phyloP scores from a whole-genome alignment of 257 asterid genomes.

The Lantana camara region DNA sequence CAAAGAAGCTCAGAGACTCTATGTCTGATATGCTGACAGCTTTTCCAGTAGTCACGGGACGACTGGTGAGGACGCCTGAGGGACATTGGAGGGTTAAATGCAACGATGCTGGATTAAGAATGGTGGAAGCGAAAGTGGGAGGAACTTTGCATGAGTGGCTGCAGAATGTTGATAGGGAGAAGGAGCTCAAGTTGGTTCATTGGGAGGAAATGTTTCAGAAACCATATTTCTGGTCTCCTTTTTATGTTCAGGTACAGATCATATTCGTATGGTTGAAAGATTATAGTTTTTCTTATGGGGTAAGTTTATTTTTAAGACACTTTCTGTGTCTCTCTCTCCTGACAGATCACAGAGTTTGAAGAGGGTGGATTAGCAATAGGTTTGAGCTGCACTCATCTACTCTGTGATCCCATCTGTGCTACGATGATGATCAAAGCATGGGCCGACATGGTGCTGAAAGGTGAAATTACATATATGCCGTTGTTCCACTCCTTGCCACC shows the following conservation, averaged over 20 bases:
- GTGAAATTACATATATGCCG: constrained; percentile 43
- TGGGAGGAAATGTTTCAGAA: constrained; percentile 67
- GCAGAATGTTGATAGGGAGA: constrained; percentile 54
- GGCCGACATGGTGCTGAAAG: constrained; percentile 51
- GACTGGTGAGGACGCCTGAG: constrained; percentile 39
- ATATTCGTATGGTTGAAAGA: background rate
- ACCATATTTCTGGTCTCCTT: constrained; percentile 63
- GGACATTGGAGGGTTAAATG: constrained; percentile 61
- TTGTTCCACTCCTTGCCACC: constrained; percentile 46
- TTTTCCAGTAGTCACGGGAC: constrained; percentile 49
- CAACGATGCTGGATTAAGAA: constrained; percentile 64
- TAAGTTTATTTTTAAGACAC: too few species aligned
- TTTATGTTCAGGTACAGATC: constrained; percentile 54
- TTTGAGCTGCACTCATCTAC: constrained; percentile 64
- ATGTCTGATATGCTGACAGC: constrained; percentile 40
- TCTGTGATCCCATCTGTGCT: constrained; percentile 52
- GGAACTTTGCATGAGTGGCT: constrained; percentile 58
- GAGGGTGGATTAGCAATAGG: constrained; percentile 69
- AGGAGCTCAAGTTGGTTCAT: constrained; percentile 52
- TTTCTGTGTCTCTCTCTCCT: background rate
- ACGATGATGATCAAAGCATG: constrained; percentile 57
- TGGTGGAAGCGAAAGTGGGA: constrained; percentile 51
- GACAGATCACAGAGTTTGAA: constrained; percentile 61
- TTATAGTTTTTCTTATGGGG: too few species aligned
- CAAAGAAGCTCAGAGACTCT: constrained; percentile 41